A percentile compares a stretch with the other conserved stretches of the same genome.
Conservation (phyloP, 495 filamentous ascomycete species). For the Cudoniella acicularis region DNA sequence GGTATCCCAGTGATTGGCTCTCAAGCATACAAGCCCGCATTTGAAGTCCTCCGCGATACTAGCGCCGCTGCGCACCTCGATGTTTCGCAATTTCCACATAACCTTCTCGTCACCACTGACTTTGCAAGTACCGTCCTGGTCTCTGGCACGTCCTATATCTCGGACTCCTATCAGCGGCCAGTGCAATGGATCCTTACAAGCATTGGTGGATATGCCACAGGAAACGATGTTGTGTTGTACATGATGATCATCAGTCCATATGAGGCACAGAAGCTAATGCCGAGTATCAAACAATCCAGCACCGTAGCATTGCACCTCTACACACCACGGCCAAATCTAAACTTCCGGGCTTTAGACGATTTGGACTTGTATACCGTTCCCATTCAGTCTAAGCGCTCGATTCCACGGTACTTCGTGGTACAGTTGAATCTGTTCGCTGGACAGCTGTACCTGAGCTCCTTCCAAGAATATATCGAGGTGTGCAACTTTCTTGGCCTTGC, state of each 20-base stretch:
- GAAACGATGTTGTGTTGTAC: slow-evolving; percentile 12
- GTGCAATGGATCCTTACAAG: slow-evolving; percentile 58
- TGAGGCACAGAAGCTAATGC: slow-evolving; percentile 55
- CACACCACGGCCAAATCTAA: slow-evolving; percentile 45
- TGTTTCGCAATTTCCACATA: slow-evolving; percentile 32
- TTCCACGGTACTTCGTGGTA: slow-evolving; percentile 26
- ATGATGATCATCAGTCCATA: slow-evolving; percentile 59
- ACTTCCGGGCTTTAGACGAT: slow-evolving; percentile 43
- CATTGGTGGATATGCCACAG: background rate
- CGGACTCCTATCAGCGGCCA: slow-evolving; percentile 50
- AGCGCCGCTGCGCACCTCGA: slow-evolving; percentile 33
- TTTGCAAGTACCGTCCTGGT: slow-evolving; percentile 47
- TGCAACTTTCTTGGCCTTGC: slow-evolving; percentile 52
- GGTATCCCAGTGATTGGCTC: background rate
- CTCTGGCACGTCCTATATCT: slow-evolving; percentile 6
- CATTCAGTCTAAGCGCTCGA: slow-evolving; percentile 6
- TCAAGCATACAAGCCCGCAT: slow-evolving; percentile 45
- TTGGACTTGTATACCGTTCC: slow-evolving; percentile 40
- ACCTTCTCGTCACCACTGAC: slow-evolving; percentile 52
- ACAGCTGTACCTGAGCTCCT: slow-evolving; percentile 56
- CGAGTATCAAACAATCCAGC: slow-evolving; percentile 29
- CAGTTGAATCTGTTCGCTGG: slow-evolving; percentile 67
- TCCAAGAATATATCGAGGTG: slow-evolving; percentile 46
- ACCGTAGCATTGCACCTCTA: slow-evolving; percentile 54
- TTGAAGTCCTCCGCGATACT: slow-evolving; percentile 38